Conservation (phyloP, 2,329 filamentous ascomycete species). For the Sarocladium oryzae region DNA sequence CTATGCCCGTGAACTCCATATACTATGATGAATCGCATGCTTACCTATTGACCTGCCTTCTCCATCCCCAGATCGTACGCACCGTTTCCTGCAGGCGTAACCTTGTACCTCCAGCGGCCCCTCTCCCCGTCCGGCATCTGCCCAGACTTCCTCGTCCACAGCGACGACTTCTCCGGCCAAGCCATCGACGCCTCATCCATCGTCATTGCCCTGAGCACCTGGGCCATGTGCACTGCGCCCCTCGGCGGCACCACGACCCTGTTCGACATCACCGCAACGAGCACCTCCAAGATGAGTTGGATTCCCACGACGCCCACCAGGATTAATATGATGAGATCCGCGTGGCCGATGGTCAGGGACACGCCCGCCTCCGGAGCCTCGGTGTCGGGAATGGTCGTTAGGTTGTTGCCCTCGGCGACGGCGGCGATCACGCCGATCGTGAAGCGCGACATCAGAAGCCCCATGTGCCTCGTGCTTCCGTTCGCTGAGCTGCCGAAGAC, state of each 20-base stretch:
- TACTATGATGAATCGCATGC: too few relatives aligned
- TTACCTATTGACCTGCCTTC: neutral
- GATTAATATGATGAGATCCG: neutral
- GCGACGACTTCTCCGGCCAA: neutral
- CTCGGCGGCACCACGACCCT: neutral
- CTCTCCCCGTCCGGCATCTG: neutral
- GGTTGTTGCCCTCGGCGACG: neutral
- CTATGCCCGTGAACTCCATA: too few relatives aligned
- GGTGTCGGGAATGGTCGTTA: neutral
- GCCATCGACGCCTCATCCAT: neutral
- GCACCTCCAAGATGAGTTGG: neutral
- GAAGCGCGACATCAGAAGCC: constrained; percentile 27
- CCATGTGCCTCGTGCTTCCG: constrained; percentile 28
- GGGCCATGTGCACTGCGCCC: constrained; percentile 23
- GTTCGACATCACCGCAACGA: neutral
- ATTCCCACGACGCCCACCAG: neutral
- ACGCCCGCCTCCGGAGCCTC: neutral
- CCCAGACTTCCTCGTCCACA: neutral
- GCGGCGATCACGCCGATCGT: constrained; percentile 23
- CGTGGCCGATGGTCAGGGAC: neutral
- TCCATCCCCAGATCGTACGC: neutral
- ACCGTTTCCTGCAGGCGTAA: neutral
- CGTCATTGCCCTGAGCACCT: constrained; percentile 12
- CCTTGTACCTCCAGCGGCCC: neutral
- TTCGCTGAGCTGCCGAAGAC: constrained; percentile 26